Evolutionary conservation across 2,329 filamentous ascomycete species (phyloP).

Genomic region (Venturia pyrina): DNA sequence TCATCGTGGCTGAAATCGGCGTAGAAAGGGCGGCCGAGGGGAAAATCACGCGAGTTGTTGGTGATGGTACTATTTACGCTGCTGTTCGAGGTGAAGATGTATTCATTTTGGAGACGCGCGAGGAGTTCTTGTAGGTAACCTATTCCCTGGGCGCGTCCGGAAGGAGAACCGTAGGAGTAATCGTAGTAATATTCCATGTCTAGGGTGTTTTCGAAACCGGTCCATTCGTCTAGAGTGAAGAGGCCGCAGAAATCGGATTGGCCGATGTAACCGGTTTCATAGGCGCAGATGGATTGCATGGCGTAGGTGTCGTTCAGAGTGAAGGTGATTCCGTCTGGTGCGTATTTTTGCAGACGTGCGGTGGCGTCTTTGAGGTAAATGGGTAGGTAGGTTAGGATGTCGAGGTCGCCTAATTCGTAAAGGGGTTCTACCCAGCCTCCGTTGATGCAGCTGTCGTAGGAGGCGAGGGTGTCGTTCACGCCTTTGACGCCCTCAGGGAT

Average conservation of each 20-base stretch:
- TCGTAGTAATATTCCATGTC: slow-evolving; percentile 44
- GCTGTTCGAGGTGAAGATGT: slow-evolving; percentile 38
- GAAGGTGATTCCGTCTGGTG: slow-evolving; percentile 38
- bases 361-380: slow-evolving; percentile 37
- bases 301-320: slow-evolving; percentile 41
- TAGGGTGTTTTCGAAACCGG: slow-evolving; percentile 42
- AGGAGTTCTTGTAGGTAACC: slow-evolving; percentile 44
- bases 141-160: slow-evolving; percentile 42
- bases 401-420: slow-evolving; percentile 31
- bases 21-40: slow-evolving; percentile 39
- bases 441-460: slow-evolving; percentile 39
- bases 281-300: slow-evolving; percentile 42
- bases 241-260: slow-evolving; percentile 42
- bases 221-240: slow-evolving; percentile 47
- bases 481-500: slow-evolving; percentile 41
- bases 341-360: slow-evolving; percentile 36
- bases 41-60: slow-evolving; percentile 36
- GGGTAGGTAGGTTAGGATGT: slow-evolving; percentile 35
- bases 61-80: slow-evolving; percentile 43
- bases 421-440: slow-evolving; percentile 17
- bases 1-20: slow-evolving; percentile 46
- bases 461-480: slow-evolving; percentile 42
- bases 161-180: slow-evolving; percentile 38
- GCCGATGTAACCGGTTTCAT: slow-evolving; percentile 42
- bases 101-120: slow-evolving; percentile 37